These are phyloP conservation scores for Gracilaria gracilis DNA, from an alignment of 23 red algal species.

Conservation along the genomic window DNA sequence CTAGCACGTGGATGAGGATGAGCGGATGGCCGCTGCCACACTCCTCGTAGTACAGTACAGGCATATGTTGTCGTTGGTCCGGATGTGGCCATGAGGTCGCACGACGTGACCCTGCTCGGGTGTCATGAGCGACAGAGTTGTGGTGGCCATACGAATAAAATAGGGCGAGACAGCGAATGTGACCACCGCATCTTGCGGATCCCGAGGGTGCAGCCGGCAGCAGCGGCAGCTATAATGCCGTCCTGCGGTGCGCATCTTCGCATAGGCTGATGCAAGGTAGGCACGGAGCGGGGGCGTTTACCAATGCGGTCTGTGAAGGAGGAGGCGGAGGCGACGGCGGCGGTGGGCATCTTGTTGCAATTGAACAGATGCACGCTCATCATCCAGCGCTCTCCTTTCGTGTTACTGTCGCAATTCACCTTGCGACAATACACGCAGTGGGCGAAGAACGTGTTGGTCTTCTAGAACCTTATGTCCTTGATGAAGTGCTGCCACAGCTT, in stretches of 20 bases:
- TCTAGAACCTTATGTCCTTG: conserved; percentile 54
- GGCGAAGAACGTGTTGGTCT: conserved; percentile 64
- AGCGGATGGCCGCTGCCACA: conserved; percentile 49
- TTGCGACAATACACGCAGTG: conserved; percentile 66
- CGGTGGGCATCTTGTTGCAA: conserved; percentile 26
- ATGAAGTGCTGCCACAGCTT: conserved; percentile 69
- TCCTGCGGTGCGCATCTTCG: neutral
- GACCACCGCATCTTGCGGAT: conserved; percentile 5
- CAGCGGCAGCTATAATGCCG: conserved; percentile 23
- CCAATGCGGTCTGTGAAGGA: neutral
- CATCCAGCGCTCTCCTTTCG: conserved; percentile 47
- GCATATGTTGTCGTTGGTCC: conserved; percentile 50
- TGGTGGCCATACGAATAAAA: conserved; percentile 47
- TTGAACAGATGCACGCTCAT: conserved; percentile 54
- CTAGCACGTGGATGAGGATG: conserved; percentile 65
- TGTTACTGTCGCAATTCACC: conserved; percentile 41
- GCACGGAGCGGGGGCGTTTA: conserved; percentile 10
- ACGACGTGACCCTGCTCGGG: conserved; percentile 18
- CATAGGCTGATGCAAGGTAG: conserved; percentile 26
- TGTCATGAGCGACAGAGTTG: conserved; percentile 6
- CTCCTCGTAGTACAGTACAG: conserved; percentile 59
- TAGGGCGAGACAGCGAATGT: conserved; percentile 6
- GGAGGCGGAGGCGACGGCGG: conserved; percentile 8
- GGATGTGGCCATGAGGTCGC: conserved; percentile 19
- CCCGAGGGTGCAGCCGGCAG: conserved; percentile 22